These are phyloP conservation scores for Friedmanniomyces endolithicus DNA, from an alignment of 495 filamentous ascomycete genomes.

Conservation along the genomic window DNA sequence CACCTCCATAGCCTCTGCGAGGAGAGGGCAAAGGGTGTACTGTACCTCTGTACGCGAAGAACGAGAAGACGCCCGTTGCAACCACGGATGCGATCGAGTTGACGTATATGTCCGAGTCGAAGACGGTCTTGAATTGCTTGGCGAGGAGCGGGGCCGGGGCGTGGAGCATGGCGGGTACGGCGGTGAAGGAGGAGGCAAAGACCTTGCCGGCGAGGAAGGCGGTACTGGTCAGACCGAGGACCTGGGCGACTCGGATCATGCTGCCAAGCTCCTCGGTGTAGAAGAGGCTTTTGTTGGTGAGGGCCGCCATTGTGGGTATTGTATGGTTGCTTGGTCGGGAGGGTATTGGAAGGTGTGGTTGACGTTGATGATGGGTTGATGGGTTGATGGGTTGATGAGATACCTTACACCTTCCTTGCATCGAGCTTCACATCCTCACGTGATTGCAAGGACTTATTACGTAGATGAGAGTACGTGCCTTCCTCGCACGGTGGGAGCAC, in stretches of 20 bases:
- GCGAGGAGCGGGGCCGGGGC: constrained; percentile 41
- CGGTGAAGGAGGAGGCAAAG: constrained; percentile 32
- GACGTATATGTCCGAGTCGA: constrained; percentile 25
- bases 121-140: constrained; percentile 37
- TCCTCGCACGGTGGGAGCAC: no score
- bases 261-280: constrained; percentile 2
- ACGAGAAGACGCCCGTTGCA: constrained; percentile 31
- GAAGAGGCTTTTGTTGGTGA: background rate
- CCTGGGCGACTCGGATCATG: constrained; percentile 10
- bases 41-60: constrained; percentile 35
- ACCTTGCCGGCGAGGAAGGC: constrained; percentile 29
- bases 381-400: no score
- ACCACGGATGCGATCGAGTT: constrained; percentile 28
- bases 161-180: constrained; percentile 40
- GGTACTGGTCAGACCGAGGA: constrained; percentile 14
- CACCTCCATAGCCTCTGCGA: no score
- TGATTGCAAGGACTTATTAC: no score
- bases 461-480: no score
- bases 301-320: background rate
- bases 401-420: no score
- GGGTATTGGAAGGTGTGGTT: no score
- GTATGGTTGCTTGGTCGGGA: background rate
- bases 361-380: no score
- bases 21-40: no score
- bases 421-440: no score